Evolutionary conservation across 352 stramenopile species (phyloP), one percentile per base, ranked within the genome.

Genomic region (Phytophthora cryptogea): DNA sequence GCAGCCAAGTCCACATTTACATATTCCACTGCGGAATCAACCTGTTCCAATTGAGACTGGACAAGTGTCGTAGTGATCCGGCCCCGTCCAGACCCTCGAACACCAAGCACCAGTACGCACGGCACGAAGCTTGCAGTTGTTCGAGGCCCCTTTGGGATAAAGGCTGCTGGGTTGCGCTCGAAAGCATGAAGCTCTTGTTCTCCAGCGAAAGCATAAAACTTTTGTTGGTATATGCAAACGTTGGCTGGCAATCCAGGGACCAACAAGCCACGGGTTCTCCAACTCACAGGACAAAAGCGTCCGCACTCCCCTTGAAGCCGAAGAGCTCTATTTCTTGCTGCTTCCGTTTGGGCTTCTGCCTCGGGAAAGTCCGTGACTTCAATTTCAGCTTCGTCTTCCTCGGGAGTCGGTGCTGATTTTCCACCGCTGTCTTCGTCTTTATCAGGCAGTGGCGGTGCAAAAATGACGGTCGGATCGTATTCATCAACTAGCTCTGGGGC

Each of bases 281-380:
- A 92, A n/a, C 77, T 70, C 10, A 92, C 83, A 6, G 79, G 59
- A 13, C 83, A 92, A 44, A 83, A 92, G 8, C 68, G 80, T 3
- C 57, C 77, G 17, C 72, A 84, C 43, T 86, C 80, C 5, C 82
- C 82, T 13, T 83, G 50, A 70, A 74, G 56, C 28, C 46, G 47
- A 4, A 63, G 23, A 16, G 65, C 49, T 49, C 43, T 41, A 11
- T 9, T 48, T 33, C 47, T 51, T 44, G 52, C 47, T 41, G 60
- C 55, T 59, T 58, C 10, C n/a, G 44, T 44, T 55, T 64, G 47
- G 9, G 39, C 54, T 50, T 66, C 33, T 4, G 14, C 41, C 36
- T 73, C 54, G 32, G 36, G 49, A 26, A n/a, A n/a, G n/a, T 70
- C 54, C 7, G 7, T 9, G 27, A 6, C 16, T 35, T 70, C 63